These are phyloP conservation scores for Austroboletus niveus DNA, from an alignment of 1,284 basidiomycete genomes.

Conservation along the genomic window DNA sequence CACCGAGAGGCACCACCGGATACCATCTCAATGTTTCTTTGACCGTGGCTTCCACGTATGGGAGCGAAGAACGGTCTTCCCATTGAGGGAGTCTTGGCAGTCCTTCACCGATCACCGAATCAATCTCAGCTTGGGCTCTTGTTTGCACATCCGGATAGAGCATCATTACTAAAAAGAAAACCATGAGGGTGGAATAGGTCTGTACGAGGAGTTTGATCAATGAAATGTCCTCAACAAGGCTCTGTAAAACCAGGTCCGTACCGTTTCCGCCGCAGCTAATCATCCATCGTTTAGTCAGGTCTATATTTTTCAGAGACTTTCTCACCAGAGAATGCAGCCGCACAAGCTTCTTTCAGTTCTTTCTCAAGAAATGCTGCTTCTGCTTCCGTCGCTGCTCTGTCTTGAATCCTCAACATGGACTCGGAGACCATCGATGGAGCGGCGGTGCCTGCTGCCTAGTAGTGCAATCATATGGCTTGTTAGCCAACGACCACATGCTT, in stretches of 20 bases:
- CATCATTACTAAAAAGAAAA: constrained; percentile 44
- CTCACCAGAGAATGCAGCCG: constrained; percentile 16
- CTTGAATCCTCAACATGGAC: constrained; percentile 7
- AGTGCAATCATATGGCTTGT: no score
- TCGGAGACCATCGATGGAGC: constrained; percentile 26
- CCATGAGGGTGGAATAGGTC: constrained; percentile 33
- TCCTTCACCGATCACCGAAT: constrained; percentile 36
- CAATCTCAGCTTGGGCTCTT: constrained; percentile 44
- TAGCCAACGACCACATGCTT: no score
- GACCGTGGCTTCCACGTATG: no score
- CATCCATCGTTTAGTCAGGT: constrained; percentile 1
- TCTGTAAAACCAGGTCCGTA: constrained; percentile 10
- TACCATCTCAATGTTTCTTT: no score
- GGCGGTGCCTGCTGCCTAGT: constrained; percentile 21
- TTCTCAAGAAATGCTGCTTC: no score
- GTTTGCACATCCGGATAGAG: constrained; percentile 44
- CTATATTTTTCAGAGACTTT: not conserved
- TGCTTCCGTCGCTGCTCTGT: no score
- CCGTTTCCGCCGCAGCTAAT: constrained; percentile 22
- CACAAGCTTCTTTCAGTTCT: constrained; percentile 6
- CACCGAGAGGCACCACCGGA: constrained; percentile 35
- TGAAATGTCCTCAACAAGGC: not conserved
- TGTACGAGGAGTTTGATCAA: constrained; percentile 19
- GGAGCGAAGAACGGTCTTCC: no score
- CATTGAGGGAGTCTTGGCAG: constrained; percentile 3